Conservation (phyloP, 495 filamentous ascomycete genomes). For the Hypomontagnella monticulosa region DNA sequence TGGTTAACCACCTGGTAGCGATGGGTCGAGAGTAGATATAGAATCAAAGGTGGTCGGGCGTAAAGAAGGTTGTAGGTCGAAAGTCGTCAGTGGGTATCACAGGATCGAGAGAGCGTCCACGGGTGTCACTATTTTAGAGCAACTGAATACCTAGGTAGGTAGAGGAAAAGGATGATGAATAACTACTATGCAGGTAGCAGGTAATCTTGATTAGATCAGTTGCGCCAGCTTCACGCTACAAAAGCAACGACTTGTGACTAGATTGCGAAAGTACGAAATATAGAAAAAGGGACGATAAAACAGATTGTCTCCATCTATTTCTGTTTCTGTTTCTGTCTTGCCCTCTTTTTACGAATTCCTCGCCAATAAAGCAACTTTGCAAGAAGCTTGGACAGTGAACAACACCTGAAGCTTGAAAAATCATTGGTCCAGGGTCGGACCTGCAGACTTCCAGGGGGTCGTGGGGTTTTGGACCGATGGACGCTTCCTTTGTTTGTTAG, state of each 20-base stretch:
- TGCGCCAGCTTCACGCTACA: slow-evolving; percentile 16
- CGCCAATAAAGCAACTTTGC: slow-evolving; percentile 31
- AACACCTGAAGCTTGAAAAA: slow-evolving; percentile 33
- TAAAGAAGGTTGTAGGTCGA: slow-evolving; percentile 3
- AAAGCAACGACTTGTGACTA: slow-evolving; percentile 14
- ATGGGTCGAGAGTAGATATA: slow-evolving; percentile 6
- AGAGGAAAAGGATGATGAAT: slow-evolving; percentile 15
- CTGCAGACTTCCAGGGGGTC: slow-evolving; percentile 35
- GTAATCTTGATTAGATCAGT: slow-evolving; percentile 19
- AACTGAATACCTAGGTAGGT: too few species aligned
- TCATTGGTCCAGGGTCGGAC: slow-evolving; percentile 35
- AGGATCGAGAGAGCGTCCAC: slow-evolving; percentile 14
- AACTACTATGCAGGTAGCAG: slow-evolving; percentile 3
- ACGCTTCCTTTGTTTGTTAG: slow-evolving; percentile 22
- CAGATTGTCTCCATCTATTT: slow-evolving; percentile 35
- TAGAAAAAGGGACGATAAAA: slow-evolving; percentile 25
- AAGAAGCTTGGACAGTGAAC: slow-evolving; percentile 35
- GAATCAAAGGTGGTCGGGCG: slow-evolving; percentile 22
- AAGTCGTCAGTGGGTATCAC: slow-evolving; percentile 39
- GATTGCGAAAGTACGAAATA: slow-evolving; percentile 16
- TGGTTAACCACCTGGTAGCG: slow-evolving; percentile 10
- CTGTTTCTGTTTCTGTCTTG: slow-evolving; percentile 35
- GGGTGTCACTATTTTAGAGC: slow-evolving; percentile 29
- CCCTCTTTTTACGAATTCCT: slow-evolving; percentile 34
- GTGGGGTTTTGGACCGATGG: slow-evolving; percentile 21